Conservation (phyloP, 441 rosid species). For the Kokia cookei region DNA sequence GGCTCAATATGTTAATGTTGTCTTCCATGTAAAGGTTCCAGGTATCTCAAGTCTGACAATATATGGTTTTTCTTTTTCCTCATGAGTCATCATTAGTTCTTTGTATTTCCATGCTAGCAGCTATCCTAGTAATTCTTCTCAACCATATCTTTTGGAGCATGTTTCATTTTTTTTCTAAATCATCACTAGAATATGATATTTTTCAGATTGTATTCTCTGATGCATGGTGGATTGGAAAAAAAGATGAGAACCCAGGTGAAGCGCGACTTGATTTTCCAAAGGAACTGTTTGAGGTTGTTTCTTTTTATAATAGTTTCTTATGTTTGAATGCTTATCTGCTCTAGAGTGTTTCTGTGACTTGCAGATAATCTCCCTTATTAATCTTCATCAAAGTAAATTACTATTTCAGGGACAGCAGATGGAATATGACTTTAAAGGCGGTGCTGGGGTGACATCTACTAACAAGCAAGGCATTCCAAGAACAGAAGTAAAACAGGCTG, state of each 20-base stretch:
- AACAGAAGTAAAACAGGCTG: conserved; percentile 35
- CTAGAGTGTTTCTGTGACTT: neutral
- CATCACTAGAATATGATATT: conserved; percentile 10
- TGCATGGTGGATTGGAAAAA: conserved; percentile 93
- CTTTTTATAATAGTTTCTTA: neutral
- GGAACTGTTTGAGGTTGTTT: conserved; percentile 61
- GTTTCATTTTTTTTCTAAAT: neutral
- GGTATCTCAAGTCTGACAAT: neutral
- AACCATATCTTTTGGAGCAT: neutral
- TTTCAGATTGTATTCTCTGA: conserved; percentile 84
- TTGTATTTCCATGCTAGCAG: neutral
- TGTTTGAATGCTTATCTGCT: neutral
- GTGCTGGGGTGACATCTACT: conserved; percentile 56
- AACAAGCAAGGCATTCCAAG: conserved; percentile 24
- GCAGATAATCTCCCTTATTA: neutral
- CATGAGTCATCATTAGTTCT: neutral
- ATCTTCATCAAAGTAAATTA: neutral
- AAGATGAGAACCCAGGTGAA: conserved; percentile 88
- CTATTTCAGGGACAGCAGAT: conserved; percentile 44
- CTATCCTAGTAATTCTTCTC: neutral
- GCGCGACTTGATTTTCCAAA: conserved; percentile 69
- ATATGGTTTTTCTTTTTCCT: neutral
- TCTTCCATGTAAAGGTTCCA: neutral
- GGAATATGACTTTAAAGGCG: conserved; percentile 66
- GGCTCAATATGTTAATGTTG: neutral